A percentile compares a stretch with the other conserved stretches of the same genome.
phyloP scores from a whole-genome alignment of 768 basidiomycete genomes.

The Tubosaeta sp. region DNA sequence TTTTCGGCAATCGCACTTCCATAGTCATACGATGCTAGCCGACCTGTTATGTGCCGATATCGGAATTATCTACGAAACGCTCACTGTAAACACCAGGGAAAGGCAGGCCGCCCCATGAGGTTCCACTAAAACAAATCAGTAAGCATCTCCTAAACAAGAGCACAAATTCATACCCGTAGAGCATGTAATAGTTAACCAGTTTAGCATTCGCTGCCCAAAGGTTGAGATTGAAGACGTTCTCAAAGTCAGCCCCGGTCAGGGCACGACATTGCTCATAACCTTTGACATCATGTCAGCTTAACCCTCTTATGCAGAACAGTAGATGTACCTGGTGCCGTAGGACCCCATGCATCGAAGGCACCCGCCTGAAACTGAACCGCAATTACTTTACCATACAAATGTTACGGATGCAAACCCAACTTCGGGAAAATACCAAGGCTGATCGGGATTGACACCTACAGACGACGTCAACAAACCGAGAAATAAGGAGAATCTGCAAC shows the following conservation, averaged over 20 bases:
- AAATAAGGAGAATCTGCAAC: background rate
- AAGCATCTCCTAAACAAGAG: background rate
- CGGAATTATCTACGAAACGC: slow-evolving; percentile 5
- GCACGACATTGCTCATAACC: slow-evolving; percentile 62
- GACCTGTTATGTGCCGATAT: background rate
- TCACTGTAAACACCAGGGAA: slow-evolving; percentile 69
- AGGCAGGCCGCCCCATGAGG: slow-evolving; percentile 80
- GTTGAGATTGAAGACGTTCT: slow-evolving; percentile 74
- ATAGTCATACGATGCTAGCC: slow-evolving; percentile 69
- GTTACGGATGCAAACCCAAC: slow-evolving; percentile 29
- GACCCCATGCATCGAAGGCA: slow-evolving; percentile 79
- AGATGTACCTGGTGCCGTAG: slow-evolving; percentile 54
- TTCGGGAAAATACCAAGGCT: slow-evolving; percentile 72
- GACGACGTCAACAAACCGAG: slow-evolving; percentile 28
- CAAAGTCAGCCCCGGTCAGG: slow-evolving; percentile 69
- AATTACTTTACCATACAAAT: slow-evolving; percentile 7
- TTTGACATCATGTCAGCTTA: slow-evolving; percentile 17
- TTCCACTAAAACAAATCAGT: slow-evolving; percentile 49
- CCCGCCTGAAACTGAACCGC: slow-evolving; percentile 62
- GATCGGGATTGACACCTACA: slow-evolving; percentile 39
- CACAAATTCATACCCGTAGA: slow-evolving; percentile 54
- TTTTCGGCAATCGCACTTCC: slow-evolving; percentile 68
- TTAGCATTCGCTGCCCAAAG: slow-evolving; percentile 82
- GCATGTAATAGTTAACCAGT: slow-evolving; percentile 81
- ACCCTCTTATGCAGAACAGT: background rate